Evolutionary conservation across 768 basidiomycete species (phyloP).

Genomic region (Trametopsis cervina): DNA sequence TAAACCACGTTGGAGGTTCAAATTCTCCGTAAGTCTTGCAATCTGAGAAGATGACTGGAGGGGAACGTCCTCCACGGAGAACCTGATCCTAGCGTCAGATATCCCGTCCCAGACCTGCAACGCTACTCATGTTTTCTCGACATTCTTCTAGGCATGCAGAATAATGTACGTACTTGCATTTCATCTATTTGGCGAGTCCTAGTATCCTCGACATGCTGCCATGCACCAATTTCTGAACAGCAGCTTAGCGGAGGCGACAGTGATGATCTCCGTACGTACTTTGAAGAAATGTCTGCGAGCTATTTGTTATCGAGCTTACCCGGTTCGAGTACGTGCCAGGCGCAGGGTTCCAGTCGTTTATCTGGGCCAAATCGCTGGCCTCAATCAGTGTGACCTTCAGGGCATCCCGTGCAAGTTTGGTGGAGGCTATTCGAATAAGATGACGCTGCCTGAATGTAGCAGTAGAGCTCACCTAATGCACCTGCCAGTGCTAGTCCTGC

Average conservation of each 20-base stretch:
- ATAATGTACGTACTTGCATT: slow-evolving; percentile 59
- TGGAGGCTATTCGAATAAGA: slow-evolving; percentile 40
- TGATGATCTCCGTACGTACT: slow-evolving; percentile 32
- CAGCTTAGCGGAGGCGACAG: too few species aligned
- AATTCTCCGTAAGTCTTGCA: slow-evolving; percentile 85
- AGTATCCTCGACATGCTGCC: slow-evolving; percentile 62
- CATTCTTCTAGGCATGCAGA: not conserved
- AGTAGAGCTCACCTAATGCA: slow-evolving; percentile 59
- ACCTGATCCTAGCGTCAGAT: slow-evolving; percentile 71
- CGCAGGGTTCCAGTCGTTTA: slow-evolving; percentile 58
- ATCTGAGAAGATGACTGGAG: slow-evolving; percentile 39
- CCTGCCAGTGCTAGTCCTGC: slow-evolving; percentile 85
- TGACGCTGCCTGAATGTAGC: slow-evolving; percentile 2
- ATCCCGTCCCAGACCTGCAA: slow-evolving; percentile 87
- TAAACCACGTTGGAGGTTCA: slow-evolving; percentile 86
- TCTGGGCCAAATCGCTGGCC: slow-evolving; percentile 65
- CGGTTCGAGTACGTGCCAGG: slow-evolving; percentile 66
- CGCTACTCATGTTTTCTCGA: not conserved
- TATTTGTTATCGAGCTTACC: slow-evolving; percentile 79
- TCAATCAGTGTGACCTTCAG: slow-evolving; percentile 72
- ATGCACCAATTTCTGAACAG: slow-evolving; percentile 69
- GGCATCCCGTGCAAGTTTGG: slow-evolving; percentile 40
- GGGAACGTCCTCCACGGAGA: slow-evolving; percentile 45
- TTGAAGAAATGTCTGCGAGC: slow-evolving; percentile 59
- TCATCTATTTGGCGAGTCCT: slow-evolving; percentile 73